Base-by-base conservation (phyloP, 805 yeast species). In the Saccharomyces mikatae region DNA sequence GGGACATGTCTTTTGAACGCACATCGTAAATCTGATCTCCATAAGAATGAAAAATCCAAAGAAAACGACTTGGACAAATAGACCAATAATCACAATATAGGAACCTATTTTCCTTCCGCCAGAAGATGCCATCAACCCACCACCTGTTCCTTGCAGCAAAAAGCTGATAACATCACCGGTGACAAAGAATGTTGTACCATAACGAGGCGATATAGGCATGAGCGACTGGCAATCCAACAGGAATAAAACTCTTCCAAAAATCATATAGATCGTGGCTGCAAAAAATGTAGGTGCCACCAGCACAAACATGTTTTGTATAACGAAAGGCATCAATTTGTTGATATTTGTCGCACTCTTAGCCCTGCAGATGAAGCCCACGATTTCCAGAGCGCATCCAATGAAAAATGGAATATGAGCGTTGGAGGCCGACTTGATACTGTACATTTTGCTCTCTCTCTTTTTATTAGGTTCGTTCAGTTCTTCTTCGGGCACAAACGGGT, bases 221-320 rank as follows among this genome's bases (percentile, higher is more conserved):
- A 55, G 24, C 3, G 17, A 50, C 55, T 51, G 41, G 55, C 28
- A 62, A n/a, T 28, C 36, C 48, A 41, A 55, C 49, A 41, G 6
- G 41, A 36, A 10, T 46, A 66, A 41, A 14, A 67, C 29, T 26
- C 61, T 53, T 3, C 66, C 69, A 52, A 67, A 62, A 11, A 56
- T 27, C 69, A 68, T 65, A 56, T 69, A 68, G 13, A 68, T 62
- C 2, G 69, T 54, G 3, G 71, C 71, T 5, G 69, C 66, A 49
- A 61, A 57, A 26, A 68, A 56, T 2, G 69, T 61, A 3, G 71
- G 71, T 3, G 71, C 67, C 24, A 68, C 58, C 47, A 66, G 59
- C 36, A 68, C 54, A 17, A 62, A 53, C n/a, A 63, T 49, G 1
- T 63, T 44, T 47, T 69, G 70, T 2, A 61, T 55, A 51, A 64